A percentile compares a stretch with the other conserved stretches of the same genome.
These are phyloP conservation scores for Prunus persica DNA, from an alignment of 306 rosid species.

Conservation along the genomic window DNA sequence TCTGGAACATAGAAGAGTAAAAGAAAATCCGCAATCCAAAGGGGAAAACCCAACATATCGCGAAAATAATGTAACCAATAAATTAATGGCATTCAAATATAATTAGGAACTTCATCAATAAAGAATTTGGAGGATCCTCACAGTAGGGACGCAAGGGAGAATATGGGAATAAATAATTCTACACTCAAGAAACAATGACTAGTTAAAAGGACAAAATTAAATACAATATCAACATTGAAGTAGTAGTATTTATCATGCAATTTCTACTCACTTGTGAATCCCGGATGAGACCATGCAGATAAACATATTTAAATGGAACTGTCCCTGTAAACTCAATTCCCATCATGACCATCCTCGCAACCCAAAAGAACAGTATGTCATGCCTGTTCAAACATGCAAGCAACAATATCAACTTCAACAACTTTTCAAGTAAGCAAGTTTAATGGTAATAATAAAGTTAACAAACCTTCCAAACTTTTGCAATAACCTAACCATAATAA, in stretches of 20 bases:
- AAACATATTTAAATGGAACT: conserved; percentile 80
- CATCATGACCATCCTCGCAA: conserved; percentile 99
- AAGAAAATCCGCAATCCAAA: not conserved
- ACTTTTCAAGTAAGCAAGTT: not conserved
- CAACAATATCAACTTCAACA: conserved; percentile 12
- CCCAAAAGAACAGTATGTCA: conserved; percentile 97
- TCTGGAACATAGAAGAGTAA: not conserved
- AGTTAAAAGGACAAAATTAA: not conserved
- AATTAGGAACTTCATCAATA: not conserved
- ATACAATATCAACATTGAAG: conserved; percentile 15
- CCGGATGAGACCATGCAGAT: conserved; percentile 94
- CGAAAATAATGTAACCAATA: not conserved
- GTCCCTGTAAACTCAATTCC: conserved; percentile 92
- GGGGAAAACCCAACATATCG: not conserved
- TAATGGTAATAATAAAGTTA: not conserved
- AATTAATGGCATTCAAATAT: not conserved
- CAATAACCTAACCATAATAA: not conserved
- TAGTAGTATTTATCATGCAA: not conserved
- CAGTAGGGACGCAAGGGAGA: not conserved
- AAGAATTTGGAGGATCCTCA: not conserved
- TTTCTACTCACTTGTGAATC: conserved; percentile 75
- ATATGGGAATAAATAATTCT: not conserved
- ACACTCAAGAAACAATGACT: not conserved
- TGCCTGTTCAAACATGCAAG: conserved; percentile 61
- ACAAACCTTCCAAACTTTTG: not conserved